Conservation (phyloP, 2,329 filamentous ascomycete genomes). For the Ophiostoma sp. region DNA sequence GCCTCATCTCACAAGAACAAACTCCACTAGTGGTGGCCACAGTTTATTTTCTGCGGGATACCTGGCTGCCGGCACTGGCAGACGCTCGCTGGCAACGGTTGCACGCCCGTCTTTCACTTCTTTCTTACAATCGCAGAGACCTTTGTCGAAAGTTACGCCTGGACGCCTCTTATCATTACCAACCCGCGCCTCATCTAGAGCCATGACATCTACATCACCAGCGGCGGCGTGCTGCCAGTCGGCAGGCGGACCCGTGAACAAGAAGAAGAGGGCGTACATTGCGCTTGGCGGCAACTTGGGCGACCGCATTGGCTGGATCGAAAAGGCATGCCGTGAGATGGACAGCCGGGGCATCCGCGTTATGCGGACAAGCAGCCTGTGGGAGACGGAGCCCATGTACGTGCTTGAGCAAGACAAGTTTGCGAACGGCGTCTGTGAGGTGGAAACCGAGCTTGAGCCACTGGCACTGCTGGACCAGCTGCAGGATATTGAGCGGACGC, state of each 20-base stretch:
- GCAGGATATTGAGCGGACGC: slow-evolving; percentile 76
- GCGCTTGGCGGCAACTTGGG: slow-evolving; percentile 93
- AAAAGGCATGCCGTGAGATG: slow-evolving; percentile 78
- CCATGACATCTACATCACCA: slow-evolving; percentile 20
- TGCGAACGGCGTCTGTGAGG: slow-evolving; percentile 88
- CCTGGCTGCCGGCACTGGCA: neutral
- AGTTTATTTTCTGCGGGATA: neutral
- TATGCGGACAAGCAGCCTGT: slow-evolving; percentile 79
- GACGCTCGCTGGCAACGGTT: neutral
- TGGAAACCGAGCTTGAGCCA: slow-evolving; percentile 76
- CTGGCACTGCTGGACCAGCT: slow-evolving; percentile 75
- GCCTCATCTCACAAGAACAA: neutral
- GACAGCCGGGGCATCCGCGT: slow-evolving; percentile 70
- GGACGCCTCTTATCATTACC: too few relatives aligned
- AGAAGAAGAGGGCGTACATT: slow-evolving; percentile 64
- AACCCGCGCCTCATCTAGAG: neutral
- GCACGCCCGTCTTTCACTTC: neutral
- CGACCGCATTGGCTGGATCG: slow-evolving; percentile 80
- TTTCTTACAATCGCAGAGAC: neutral
- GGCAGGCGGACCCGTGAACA: neutral
- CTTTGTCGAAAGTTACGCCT: neutral
- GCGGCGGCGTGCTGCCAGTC: slow-evolving; percentile 26
- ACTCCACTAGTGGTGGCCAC: neutral
- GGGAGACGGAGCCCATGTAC: slow-evolving; percentile 97
- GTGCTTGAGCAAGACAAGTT: slow-evolving; percentile 85